Percentiles rank a stretch among this genome's conserved stretches.
Evolutionary conservation across 768 basidiomycete genomes (phyloP).

Genomic region (Collybia mongolica): DNA sequence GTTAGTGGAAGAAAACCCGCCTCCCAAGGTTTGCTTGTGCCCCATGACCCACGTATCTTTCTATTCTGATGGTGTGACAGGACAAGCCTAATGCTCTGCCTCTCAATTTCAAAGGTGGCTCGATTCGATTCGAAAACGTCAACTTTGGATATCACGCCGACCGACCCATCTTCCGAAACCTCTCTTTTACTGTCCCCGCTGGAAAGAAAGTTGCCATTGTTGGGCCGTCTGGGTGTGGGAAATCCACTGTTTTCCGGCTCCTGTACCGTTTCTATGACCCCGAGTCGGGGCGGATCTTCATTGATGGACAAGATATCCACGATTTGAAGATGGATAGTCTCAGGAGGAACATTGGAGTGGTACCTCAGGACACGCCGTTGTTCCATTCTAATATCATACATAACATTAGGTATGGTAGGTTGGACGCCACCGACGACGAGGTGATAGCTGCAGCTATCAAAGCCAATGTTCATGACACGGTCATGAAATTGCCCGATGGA

Average conservation of each 20-base stretch:
- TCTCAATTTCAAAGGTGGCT: conserved; percentile 72
- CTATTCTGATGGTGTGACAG: conserved; percentile 32
- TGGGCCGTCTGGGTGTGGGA: conserved; percentile 95
- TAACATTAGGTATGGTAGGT: conserved; percentile 89
- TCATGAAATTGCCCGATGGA: conserved; percentile 79
- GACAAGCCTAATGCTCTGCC: conserved; percentile 69
- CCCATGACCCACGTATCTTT: not conserved
- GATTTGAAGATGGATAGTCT: conserved; percentile 71
- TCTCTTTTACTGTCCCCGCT: conserved; percentile 90
- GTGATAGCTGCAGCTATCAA: conserved; percentile 80
- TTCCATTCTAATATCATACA: conserved; percentile 97
- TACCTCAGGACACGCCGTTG: conserved; percentile 96
- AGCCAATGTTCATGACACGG: conserved; percentile 84
- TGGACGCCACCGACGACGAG: conserved; percentile 87
- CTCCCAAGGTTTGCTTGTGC: conserved; percentile 47
- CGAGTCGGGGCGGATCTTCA: conserved; percentile 70
- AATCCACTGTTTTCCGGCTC: conserved; percentile 94
- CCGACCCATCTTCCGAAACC: conserved; percentile 85
- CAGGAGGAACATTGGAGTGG: conserved; percentile 81
- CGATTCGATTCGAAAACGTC: conserved; percentile 92
- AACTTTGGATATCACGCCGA: conserved; percentile 89
- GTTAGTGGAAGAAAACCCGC: conserved; percentile 77
- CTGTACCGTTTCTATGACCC: conserved; percentile 95
- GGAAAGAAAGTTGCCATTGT: conserved; percentile 98
- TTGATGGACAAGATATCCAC: conserved; percentile 87